These are phyloP conservation scores for Fusarium zealandicum DNA, from an alignment of 2,329 filamentous ascomycete genomes.

Conservation along the genomic window DNA sequence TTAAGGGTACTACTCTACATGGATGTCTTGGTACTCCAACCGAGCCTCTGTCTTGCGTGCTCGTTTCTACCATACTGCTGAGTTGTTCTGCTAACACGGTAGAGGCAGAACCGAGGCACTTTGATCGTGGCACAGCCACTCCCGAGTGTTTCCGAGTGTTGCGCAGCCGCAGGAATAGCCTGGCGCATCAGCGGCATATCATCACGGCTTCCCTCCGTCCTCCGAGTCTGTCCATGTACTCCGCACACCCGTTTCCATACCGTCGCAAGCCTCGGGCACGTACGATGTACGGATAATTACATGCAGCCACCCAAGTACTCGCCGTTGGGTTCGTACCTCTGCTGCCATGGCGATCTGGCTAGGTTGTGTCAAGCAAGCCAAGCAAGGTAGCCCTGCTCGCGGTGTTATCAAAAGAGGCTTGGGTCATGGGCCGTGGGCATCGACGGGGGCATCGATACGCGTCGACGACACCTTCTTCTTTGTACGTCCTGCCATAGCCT, in stretches of 20 bases:
- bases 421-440: constrained; percentile 16
- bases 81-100: constrained; percentile 17
- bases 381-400: constrained; percentile 17
- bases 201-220: background rate
- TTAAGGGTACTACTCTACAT: no score
- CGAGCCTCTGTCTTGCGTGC: constrained; percentile 16
- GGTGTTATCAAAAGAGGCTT: constrained; percentile 31
- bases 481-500: constrained; percentile 4
- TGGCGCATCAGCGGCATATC: constrained; percentile 16
- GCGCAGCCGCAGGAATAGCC: background rate
- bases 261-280: constrained; percentile 35
- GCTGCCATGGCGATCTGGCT: constrained; percentile 20
- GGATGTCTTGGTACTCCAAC: background rate
- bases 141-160: background rate
- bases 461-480: constrained; percentile 6
- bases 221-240: constrained; percentile 17
- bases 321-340: constrained; percentile 18
- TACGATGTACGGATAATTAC: constrained; percentile 32
- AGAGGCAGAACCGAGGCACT: constrained; percentile 13
- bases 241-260: constrained; percentile 10
- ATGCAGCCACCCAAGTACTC: constrained; percentile 20
- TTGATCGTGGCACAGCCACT: background rate
- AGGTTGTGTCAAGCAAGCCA: no score
- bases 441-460: constrained; percentile 14
- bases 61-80: constrained; percentile 4